phyloP scores from a whole-genome alignment of 495 filamentous ascomycete species.

The Hyaloscypha hepaticicola region DNA sequence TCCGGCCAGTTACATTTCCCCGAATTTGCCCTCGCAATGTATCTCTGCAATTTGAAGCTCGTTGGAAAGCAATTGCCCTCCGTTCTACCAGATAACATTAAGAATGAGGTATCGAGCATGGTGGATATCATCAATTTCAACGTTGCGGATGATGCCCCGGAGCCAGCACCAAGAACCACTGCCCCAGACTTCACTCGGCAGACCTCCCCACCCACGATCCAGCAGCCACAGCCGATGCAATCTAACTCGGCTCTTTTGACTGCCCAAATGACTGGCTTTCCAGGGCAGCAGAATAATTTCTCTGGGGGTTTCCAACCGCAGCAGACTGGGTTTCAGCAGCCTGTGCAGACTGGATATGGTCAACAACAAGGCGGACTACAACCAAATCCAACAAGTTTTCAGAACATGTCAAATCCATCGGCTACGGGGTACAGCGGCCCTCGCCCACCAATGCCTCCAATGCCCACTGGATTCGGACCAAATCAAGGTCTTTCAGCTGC shows the following conservation, averaged over 20 bases:
- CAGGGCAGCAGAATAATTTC: conserved; percentile 40
- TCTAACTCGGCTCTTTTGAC: conserved; percentile 74
- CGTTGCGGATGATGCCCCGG: conserved; percentile 72
- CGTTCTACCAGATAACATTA: conserved; percentile 76
- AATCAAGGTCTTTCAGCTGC: conserved; percentile 59
- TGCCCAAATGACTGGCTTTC: conserved; percentile 75
- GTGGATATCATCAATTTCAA: conserved; percentile 99
- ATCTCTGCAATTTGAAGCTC: conserved; percentile 91
- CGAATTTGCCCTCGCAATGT: conserved; percentile 98
- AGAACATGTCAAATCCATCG: conserved; percentile 47
- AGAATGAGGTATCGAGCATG: conserved; percentile 98
- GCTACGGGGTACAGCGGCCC: conserved; percentile 68
- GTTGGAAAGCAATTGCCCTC: conserved; percentile 79
- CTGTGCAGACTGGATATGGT: conserved; percentile 66
- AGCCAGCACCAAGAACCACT: conserved; percentile 54
- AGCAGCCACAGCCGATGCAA: conserved; percentile 81
- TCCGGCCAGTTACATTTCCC: conserved; percentile 96
- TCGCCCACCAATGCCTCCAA: conserved; percentile 89
- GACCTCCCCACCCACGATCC: conserved; percentile 67
- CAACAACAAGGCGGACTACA: conserved; percentile 54
- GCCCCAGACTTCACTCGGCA: conserved; percentile 76
- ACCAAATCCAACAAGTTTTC: conserved; percentile 58
- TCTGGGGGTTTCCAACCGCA: conserved; percentile 37
- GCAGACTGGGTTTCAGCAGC: conserved; percentile 56
- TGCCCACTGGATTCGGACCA: conserved; percentile 79